phyloP scores from a whole-genome alignment of 306 rosid genomes.

The Luffa acutangula region DNA sequence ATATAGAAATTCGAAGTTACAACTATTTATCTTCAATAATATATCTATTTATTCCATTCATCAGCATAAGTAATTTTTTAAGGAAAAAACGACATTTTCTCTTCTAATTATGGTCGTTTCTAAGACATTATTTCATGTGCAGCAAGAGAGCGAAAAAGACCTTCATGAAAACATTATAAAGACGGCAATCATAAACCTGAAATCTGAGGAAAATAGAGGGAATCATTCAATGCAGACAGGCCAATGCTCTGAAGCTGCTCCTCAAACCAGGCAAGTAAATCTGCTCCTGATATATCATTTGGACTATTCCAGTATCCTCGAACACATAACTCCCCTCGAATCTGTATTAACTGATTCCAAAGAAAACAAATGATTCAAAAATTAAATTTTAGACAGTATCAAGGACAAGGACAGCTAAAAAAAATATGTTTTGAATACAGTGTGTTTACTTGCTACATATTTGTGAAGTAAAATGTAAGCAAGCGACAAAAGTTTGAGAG shows the following conservation, averaged over 20 bases:
- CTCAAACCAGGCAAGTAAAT: constrained; percentile 48
- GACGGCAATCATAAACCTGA: constrained; percentile 29
- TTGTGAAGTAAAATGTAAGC: background rate
- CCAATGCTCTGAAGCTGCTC: constrained; percentile 41
- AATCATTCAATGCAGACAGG: constrained; percentile 39
- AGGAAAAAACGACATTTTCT: background rate
- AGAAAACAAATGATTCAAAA: constrained; percentile 9
- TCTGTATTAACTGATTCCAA: constrained; percentile 42
- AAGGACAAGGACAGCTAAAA: background rate
- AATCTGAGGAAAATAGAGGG: constrained; percentile 68
- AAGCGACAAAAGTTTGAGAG: constrained; percentile 2
- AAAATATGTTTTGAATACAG: background rate
- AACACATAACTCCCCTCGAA: constrained; percentile 50
- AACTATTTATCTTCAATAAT: background rate
- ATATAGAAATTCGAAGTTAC: background rate
- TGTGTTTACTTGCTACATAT: background rate
- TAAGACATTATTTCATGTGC: background rate
- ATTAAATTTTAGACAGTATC: background rate
- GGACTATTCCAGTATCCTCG: constrained; percentile 85
- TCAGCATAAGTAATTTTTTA: background rate
- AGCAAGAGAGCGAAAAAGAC: background rate
- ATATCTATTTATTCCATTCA: background rate
- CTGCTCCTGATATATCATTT: constrained; percentile 30
- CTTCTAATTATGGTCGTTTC: background rate
- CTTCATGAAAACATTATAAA: background rate